Percentiles rank a stretch among this genome's conserved stretches.
phyloP scores from a whole-genome alignment of 2,329 filamentous ascomycete genomes.

The Calonectria pteridis region DNA sequence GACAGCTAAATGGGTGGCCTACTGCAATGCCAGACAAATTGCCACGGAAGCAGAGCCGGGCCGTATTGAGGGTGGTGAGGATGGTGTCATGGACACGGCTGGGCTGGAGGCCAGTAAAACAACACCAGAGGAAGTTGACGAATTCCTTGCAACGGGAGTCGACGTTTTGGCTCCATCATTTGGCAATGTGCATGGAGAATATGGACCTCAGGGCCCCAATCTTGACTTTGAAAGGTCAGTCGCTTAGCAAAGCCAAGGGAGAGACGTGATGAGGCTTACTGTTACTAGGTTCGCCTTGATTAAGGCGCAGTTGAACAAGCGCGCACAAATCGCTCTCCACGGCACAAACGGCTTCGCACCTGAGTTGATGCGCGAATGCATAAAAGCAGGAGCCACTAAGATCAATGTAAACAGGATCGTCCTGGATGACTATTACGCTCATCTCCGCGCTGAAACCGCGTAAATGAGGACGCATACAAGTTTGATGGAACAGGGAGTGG shows the following conservation, averaged over 20 bases:
- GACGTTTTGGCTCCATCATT: constrained; percentile 81
- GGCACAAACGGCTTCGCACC: constrained; percentile 68
- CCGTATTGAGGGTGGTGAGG: constrained; percentile 65
- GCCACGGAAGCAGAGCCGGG: constrained; percentile 35
- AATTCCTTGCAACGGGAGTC: constrained; percentile 79
- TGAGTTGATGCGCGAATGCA: constrained; percentile 64
- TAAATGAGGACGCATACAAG: background rate
- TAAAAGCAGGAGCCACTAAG: constrained; percentile 65
- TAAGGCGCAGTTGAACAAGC: background rate
- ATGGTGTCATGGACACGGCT: constrained; percentile 74
- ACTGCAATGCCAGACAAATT: constrained; percentile 26
- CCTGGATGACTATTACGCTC: constrained; percentile 48
- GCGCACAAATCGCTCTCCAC: background rate
- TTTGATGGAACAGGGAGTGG: background rate
- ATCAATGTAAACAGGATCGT: constrained; percentile 70
- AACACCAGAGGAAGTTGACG: constrained; percentile 75
- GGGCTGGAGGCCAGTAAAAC: constrained; percentile 66
- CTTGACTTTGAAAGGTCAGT: constrained; percentile 60
- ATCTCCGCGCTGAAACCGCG: background rate
- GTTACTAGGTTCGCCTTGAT: background rate
- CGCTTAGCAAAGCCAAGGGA: background rate
- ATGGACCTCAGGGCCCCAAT: constrained; percentile 73
- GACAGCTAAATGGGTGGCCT: constrained; percentile 16
- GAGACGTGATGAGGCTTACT: background rate
- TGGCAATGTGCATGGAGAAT: constrained; percentile 82